Evolutionary conservation across 2,329 filamentous ascomycete species (phyloP).

Genomic region (Alternaria brassicicola): DNA sequence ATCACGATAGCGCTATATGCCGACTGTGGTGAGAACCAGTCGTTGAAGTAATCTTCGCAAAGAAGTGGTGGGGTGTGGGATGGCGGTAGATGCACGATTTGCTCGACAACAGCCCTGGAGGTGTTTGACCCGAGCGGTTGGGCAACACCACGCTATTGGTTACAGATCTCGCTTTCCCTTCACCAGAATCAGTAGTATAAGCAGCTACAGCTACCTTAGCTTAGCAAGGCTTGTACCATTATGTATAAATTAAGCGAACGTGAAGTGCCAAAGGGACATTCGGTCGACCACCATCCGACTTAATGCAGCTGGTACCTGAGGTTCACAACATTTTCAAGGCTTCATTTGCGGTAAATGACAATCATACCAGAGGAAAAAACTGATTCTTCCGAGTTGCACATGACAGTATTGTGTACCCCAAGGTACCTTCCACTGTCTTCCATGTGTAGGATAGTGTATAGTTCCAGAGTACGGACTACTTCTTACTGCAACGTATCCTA

Average conservation of each 20-base stretch:
- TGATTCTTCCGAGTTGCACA: too few relatives aligned
- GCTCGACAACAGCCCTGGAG: too few relatives aligned
- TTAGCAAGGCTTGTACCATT: neutral
- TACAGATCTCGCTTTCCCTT: neutral
- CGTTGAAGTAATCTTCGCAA: neutral
- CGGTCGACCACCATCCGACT: neutral
- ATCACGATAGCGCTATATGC: neutral
- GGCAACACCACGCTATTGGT: neutral
- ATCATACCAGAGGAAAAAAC: too few relatives aligned
- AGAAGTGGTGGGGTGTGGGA: neutral
- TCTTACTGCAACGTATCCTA: neutral
- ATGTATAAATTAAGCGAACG: neutral
- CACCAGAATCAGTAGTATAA: neutral
- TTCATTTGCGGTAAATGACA: too few relatives aligned
- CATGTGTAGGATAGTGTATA: too few relatives aligned
- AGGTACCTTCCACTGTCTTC: too few relatives aligned
- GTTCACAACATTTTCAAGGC: neutral
- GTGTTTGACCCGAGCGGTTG: neutral
- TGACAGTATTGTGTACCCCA: too few relatives aligned
- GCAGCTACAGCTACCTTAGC: neutral
- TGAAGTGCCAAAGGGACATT: neutral
- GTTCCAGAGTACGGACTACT: too few relatives aligned
- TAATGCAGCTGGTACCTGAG: neutral
- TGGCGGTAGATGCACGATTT: neutral
- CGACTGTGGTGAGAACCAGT: neutral